Evolutionary conservation across 306 rosid species (phyloP).

Genomic region (Ammopiptanthus mongolicus): DNA sequence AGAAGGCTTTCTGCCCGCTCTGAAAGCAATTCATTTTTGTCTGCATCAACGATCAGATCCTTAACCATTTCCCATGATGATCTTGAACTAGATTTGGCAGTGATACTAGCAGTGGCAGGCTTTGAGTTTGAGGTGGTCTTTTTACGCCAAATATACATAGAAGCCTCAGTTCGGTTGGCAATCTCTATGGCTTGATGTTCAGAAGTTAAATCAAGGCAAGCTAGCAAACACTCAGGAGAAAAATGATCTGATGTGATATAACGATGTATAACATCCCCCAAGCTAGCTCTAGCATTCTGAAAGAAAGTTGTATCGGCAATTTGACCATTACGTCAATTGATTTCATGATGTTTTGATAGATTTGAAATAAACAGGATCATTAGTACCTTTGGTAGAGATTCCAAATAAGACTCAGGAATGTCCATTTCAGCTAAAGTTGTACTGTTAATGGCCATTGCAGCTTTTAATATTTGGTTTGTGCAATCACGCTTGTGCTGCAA

Average conservation of each 20-base stretch:
- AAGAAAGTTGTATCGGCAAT: conserved; percentile 21
- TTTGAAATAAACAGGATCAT: neutral
- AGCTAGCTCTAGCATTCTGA: conserved; percentile 79
- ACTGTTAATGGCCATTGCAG: conserved; percentile 86
- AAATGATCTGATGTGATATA: conserved; percentile 85
- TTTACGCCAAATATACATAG: conserved; percentile 67
- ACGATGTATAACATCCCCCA: conserved; percentile 90
- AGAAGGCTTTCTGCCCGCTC: conserved; percentile 89
- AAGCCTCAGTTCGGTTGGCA: conserved; percentile 78
- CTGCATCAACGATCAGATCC: conserved; percentile 85
- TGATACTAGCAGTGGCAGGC: conserved; percentile 37
- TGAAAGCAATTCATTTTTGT: conserved; percentile 80
- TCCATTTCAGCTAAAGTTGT: conserved; percentile 77
- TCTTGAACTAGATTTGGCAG: conserved; percentile 52
- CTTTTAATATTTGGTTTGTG: conserved; percentile 82
- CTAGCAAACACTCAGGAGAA: conserved; percentile 76
- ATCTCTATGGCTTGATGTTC: conserved; percentile 96
- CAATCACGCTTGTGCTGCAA: conserved; percentile 88
- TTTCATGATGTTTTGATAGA: neutral
- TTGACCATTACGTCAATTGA: neutral
- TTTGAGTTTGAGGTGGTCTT: conserved; percentile 51
- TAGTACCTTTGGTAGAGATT: conserved; percentile 83
- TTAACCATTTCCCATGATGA: conserved; percentile 98
- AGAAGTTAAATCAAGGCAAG: conserved; percentile 81
- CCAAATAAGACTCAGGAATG: conserved; percentile 79